Evolutionary conservation across 1,139 yeast species (phyloP).

Genomic region (Candida sanyaensis): DNA sequence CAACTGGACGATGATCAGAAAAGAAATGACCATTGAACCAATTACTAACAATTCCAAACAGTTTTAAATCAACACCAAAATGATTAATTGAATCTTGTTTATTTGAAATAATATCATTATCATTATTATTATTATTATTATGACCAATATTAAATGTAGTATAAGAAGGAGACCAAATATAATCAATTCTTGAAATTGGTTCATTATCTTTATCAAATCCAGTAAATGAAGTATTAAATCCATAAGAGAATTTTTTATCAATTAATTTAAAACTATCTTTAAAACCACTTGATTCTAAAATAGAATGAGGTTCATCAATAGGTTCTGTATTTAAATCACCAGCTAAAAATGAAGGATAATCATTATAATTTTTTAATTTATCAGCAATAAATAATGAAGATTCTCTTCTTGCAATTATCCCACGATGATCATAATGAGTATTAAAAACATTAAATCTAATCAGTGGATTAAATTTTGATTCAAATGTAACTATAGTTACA

Average conservation of each 20-base stretch:
- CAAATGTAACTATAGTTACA: constrained; percentile 41
- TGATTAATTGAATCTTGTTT: constrained; percentile 6
- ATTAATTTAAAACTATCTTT: constrained; percentile 31
- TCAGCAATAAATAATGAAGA: constrained; percentile 49
- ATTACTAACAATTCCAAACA: constrained; percentile 47
- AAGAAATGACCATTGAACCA: constrained; percentile 35
- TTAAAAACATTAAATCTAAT: constrained; percentile 46
- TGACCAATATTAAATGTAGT: constrained; percentile 11
- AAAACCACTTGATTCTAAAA: constrained; percentile 35
- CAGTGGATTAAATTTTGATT: constrained; percentile 22
- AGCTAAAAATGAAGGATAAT: constrained; percentile 42
- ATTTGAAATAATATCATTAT: background rate
- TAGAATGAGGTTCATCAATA: constrained; percentile 48
- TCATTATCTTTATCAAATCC: constrained; percentile 38
- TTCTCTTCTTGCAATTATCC: constrained; percentile 46
- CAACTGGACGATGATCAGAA: constrained; percentile 26
- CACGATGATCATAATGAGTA: constrained; percentile 62
- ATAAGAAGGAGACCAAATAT: constrained; percentile 42
- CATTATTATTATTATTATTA: no score
- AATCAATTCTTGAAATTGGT: constrained; percentile 43
- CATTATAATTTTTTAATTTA: constrained; percentile 38
- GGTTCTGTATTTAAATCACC: constrained; percentile 63
- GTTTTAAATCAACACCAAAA: constrained; percentile 18
- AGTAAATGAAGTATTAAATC: constrained; percentile 46
- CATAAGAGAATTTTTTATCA: constrained; percentile 30